These are phyloP conservation scores for Fibroporia radiculosa DNA, from an alignment of 768 basidiomycete species.

Conservation along the genomic window DNA sequence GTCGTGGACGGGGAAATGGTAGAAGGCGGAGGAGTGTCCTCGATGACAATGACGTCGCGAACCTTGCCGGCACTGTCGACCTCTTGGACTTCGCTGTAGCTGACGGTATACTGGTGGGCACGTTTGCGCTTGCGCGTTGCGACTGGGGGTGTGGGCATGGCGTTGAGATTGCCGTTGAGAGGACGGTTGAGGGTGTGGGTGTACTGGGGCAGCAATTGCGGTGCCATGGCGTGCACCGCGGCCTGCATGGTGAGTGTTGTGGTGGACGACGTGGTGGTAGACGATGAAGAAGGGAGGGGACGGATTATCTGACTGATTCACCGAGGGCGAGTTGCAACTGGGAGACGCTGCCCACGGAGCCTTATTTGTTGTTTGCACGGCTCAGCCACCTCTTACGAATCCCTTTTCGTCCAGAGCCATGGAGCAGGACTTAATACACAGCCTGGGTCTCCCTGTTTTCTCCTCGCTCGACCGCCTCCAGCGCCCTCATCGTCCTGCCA, in stretches of 20 bases:
- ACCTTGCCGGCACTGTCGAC: slow-evolving; percentile 71
- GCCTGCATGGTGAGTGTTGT: slow-evolving; percentile 58
- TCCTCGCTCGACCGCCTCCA: no score
- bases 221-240: slow-evolving; percentile 58
- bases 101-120: slow-evolving; percentile 72
- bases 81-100: slow-evolving; percentile 85
- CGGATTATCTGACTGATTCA: slow-evolving; percentile 23
- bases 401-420: slow-evolving; percentile 1
- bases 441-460: no score
- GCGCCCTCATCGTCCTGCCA: no score
- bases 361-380: slow-evolving; percentile 25
- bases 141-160: slow-evolving; percentile 65
- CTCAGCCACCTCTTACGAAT: slow-evolving; percentile 20
- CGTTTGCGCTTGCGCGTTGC: slow-evolving; percentile 78
- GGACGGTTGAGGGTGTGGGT: slow-evolving; percentile 39
- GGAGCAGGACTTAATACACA: no score
- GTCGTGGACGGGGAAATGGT: slow-evolving; percentile 67
- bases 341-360: slow-evolving; percentile 23
- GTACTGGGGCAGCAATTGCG: slow-evolving; percentile 56
- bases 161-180: slow-evolving; percentile 36
- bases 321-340: slow-evolving; percentile 21
- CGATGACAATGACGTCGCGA: slow-evolving; percentile 86
- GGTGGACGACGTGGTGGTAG: slow-evolving; percentile 48
- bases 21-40: slow-evolving; percentile 82
- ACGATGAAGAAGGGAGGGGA: slow-evolving; percentile 19